Evolutionary conservation across 495 filamentous ascomycete species (phyloP), one percentile per base, ranked within the genome.

Genomic region (Zalerion maritima): DNA sequence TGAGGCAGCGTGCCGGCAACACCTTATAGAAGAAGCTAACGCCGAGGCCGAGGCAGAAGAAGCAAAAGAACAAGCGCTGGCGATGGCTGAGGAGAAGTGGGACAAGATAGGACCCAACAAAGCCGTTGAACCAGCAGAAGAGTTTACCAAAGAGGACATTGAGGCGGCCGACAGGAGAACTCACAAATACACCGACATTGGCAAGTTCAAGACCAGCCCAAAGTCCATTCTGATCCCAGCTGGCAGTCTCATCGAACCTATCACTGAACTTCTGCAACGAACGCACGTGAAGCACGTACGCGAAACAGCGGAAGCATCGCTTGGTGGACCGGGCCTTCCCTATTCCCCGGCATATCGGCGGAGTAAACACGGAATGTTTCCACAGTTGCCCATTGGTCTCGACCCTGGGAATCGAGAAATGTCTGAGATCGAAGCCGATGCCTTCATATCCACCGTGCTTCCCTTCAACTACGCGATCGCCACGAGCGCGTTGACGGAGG

Each of bases 401-500:
- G 65, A 75, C 38, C 76, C 81, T 2, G 62, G 65, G 3, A 76
- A 89, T 31, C 57, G 66, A 30, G 56, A 57, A 17, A 91, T 94
- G 82, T 60, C 60, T 3, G 73, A 82, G 16, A 87, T 93, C 53
- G 81, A 94, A 45, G 79, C 74, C n/a, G 82, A 94, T 60, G 67
- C 74, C 2, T 94, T 72, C 40, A 41, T 94, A 15, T 71, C 84
- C 3, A 71, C 73, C 5, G 62, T 91, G 7, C 72, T 92, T 45
- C 87, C 89, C 1, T 78, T 74, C 1, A 64, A 78, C 31, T 93
- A 92, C 47, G 73, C 86, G 1, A 65, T 79, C 5, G 49, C 70
- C 0, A 69, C 78, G 50, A 80, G 78, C 38, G 61, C 73, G 5
- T 42, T 97, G 18, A 77, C 81, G 0, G 89, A 97, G 57, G 60